phyloP scores from a whole-genome alignment of 805 yeast species.

The Komagataella phaffii region DNA sequence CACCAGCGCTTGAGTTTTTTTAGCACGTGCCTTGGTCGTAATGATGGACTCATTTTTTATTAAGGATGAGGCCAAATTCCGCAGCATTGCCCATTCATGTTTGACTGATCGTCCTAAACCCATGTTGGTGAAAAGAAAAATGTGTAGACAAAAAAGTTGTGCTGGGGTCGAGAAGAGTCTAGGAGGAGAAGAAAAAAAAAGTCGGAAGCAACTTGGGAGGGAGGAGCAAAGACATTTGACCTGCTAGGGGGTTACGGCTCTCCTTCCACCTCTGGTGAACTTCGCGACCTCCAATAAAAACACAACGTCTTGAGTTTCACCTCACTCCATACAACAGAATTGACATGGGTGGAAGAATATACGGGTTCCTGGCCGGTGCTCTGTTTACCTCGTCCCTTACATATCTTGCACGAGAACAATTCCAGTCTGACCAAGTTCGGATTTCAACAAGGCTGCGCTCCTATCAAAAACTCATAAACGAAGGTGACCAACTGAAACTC shows the following conservation, averaged over 20 bases:
- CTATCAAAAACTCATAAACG: slow-evolving; percentile 35
- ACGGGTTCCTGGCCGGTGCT: slow-evolving; percentile 42
- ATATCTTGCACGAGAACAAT: slow-evolving; percentile 45
- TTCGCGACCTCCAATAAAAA: not conserved
- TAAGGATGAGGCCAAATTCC: slow-evolving; percentile 54
- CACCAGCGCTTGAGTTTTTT: slow-evolving; percentile 47
- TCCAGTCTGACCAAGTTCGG: slow-evolving; percentile 30
- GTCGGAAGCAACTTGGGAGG: too few relatives aligned
- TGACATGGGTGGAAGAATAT: slow-evolving; percentile 29
- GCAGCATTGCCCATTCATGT: slow-evolving; percentile 41
- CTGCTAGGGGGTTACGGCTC: not conserved
- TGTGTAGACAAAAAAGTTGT: not conserved
- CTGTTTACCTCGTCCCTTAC: slow-evolving; percentile 49
- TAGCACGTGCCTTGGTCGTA: slow-evolving; percentile 68
- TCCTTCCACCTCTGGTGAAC: not conserved
- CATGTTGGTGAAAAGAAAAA: slow-evolving; percentile 6
- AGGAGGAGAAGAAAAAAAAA: too few relatives aligned
- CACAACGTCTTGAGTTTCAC: not conserved
- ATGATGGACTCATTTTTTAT: slow-evolving; percentile 59
- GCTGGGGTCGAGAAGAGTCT: not conserved
- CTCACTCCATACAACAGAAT: not conserved
- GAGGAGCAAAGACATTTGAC: too few relatives aligned
- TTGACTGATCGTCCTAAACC: slow-evolving; percentile 11
- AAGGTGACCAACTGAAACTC: slow-evolving; percentile 35
- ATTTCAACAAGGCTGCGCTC: slow-evolving; percentile 33